A percentile compares a stretch with the other conserved stretches of the same genome.
Conservation (phyloP, 2,329 filamentous ascomycete genomes). For the Amylocarpus encephaloides region DNA sequence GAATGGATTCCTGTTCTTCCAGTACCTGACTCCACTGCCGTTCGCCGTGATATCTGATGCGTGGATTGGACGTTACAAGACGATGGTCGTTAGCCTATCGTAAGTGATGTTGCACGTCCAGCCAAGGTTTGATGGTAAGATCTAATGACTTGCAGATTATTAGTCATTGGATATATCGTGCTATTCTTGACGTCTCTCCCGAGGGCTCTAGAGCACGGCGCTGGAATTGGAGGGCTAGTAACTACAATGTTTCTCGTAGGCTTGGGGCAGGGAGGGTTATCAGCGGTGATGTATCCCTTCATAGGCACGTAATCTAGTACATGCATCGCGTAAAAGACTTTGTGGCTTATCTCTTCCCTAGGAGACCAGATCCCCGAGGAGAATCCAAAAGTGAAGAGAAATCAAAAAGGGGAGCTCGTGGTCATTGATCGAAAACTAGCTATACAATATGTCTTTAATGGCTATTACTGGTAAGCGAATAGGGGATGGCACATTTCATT, state of each 20-base stretch:
- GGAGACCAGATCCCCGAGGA: conserved; percentile 35
- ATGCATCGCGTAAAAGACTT: conserved; percentile 19
- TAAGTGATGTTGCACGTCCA: not conserved
- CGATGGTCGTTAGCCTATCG: conserved; percentile 44
- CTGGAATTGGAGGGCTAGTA: conserved; percentile 49
- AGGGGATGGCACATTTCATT: conserved; percentile 29
- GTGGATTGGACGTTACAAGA: conserved; percentile 55
- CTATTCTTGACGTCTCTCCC: conserved; percentile 50
- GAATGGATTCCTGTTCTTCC: conserved; percentile 42
- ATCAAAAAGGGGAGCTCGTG: conserved; percentile 49
- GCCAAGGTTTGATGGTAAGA: not conserved
- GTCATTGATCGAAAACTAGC: conserved; percentile 53
- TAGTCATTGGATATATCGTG: conserved; percentile 47
- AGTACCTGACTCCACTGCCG: conserved; percentile 48
- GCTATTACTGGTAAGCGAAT: conserved; percentile 45
- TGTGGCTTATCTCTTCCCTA: conserved; percentile 40
- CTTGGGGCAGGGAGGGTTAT: conserved; percentile 54
- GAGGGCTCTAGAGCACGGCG: conserved; percentile 40
- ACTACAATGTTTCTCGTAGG: conserved; percentile 51
- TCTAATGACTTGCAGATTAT: conserved; percentile 30
- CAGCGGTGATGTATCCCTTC: conserved; percentile 57
- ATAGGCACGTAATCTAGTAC: conserved; percentile 33
- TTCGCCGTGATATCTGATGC: conserved; percentile 55
- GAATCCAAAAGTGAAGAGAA: conserved; percentile 40
- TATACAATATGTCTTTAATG: conserved; percentile 35